Conservation (phyloP, 2,329 filamentous ascomycete species). For the Monosporascus sp. region DNA sequence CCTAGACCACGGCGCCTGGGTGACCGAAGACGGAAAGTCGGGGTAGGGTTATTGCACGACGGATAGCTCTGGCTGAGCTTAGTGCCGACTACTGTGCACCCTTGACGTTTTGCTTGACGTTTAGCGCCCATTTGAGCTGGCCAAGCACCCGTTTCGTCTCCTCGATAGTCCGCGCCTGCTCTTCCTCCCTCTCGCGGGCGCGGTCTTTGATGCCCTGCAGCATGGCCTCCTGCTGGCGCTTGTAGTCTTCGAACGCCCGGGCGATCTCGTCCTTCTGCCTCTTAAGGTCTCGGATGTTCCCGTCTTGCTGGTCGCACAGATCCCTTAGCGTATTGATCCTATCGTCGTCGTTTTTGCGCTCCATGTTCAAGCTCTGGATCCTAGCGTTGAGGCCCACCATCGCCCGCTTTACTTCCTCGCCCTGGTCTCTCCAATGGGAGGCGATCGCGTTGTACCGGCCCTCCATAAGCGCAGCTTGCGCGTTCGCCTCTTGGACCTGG, state of each 20-base stretch:
- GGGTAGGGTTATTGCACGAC: too few relatives aligned
- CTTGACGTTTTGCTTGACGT: constrained; percentile 57
- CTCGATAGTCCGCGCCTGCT: constrained; percentile 54
- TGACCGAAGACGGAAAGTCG: too few relatives aligned
- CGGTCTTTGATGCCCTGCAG: constrained; percentile 55
- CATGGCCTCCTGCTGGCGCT: constrained; percentile 55
- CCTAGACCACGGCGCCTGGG: too few relatives aligned
- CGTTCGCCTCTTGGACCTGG: constrained; percentile 61
- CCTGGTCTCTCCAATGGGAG: constrained; percentile 62
- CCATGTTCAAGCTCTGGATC: constrained; percentile 49
- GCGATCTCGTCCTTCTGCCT: constrained; percentile 59
- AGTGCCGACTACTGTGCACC: constrained; percentile 40
- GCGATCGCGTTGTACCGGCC: constrained; percentile 64
- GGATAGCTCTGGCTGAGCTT: background rate
- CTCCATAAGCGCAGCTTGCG: constrained; percentile 61
- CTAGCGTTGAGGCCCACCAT: constrained; percentile 46
- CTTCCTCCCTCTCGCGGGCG: constrained; percentile 52
- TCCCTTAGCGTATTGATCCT: constrained; percentile 61
- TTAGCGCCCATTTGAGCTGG: constrained; percentile 69
- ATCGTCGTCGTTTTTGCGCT: constrained; percentile 55
- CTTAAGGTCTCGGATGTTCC: constrained; percentile 56
- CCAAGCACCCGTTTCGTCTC: constrained; percentile 57
- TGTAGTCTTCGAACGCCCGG: constrained; percentile 59
- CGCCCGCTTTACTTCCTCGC: constrained; percentile 53
- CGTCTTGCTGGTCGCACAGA: constrained; percentile 67